These are phyloP conservation scores for Aspergillus sp. DNA, from an alignment of 2,329 filamentous ascomycete genomes.

Conservation along the genomic window DNA sequence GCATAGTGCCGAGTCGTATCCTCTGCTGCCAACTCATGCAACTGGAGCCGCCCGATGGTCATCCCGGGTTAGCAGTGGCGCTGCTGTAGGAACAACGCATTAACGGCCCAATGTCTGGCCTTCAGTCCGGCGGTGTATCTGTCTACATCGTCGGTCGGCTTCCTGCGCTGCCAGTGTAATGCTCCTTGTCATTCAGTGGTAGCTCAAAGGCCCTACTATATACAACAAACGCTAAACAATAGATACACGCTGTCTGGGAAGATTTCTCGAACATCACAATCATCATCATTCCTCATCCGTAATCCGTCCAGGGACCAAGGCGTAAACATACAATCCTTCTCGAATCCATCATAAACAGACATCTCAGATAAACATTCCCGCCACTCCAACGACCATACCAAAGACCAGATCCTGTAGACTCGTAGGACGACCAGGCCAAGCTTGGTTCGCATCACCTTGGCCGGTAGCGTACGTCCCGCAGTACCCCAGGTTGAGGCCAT, in stretches of 20 bases:
- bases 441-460: slow-evolving; percentile 27
- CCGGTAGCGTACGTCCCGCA: slow-evolving; percentile 34
- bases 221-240: background rate
- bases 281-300: background rate
- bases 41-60: background rate
- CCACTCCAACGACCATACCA: slow-evolving; percentile 45
- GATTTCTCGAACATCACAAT: background rate
- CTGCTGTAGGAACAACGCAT: slow-evolving; percentile 3
- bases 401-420: slow-evolving; percentile 42
- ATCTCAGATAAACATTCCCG: slow-evolving; percentile 42
- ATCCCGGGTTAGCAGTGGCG: background rate
- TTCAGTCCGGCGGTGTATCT: background rate
- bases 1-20: no score
- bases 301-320: slow-evolving; percentile 5
- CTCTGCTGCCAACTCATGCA: background rate
- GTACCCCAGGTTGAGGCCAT: slow-evolving; percentile 46
- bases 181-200: no score
- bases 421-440: slow-evolving; percentile 28
- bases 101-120: background rate
- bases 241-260: background rate
- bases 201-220: background rate
- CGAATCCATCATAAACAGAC: background rate
- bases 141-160: background rate
- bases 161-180: no score
- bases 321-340: slow-evolving; percentile 3